Conservation (phyloP, 768 basidiomycete genomes). For the Auriscalpium vulgare region DNA sequence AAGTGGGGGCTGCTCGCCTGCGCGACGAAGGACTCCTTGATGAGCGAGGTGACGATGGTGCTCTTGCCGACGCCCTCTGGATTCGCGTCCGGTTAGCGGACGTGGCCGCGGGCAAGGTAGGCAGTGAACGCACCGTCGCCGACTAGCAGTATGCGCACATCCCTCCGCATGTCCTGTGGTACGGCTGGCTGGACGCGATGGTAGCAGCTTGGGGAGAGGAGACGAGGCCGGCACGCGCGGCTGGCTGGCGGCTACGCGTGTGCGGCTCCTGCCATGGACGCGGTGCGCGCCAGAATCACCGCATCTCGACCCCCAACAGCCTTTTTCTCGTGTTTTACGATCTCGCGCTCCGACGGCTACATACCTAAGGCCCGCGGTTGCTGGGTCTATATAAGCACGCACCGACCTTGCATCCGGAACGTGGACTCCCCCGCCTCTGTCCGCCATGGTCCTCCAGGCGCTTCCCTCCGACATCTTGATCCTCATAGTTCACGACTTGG, state of each 20-base stretch:
- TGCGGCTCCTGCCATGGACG: too few relatives aligned
- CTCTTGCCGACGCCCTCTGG: constrained; percentile 96
- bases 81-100: constrained; percentile 5
- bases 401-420: background rate
- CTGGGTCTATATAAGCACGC: background rate
- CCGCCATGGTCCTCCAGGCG: constrained; percentile 1
- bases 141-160: constrained; percentile 90
- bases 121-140: constrained; percentile 67
- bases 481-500: constrained; percentile 10
- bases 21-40: constrained; percentile 90
- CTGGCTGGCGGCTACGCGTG: background rate
- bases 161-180: constrained; percentile 60
- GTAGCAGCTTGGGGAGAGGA: background rate
- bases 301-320: background rate
- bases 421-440: background rate
- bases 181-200: background rate
- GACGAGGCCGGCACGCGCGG: background rate
- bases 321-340: background rate
- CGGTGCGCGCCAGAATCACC: background rate
- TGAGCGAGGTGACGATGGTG: constrained; percentile 92
- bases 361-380: background rate
- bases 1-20: constrained; percentile 46
- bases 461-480: constrained; percentile 12
- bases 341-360: background rate
- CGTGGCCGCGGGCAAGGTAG: background rate